Percentiles rank a stretch among this genome's conserved stretches.
Evolutionary conservation across 2,329 filamentous ascomycete genomes (phyloP).

Genomic region (Tolypocladium pustulatum): DNA sequence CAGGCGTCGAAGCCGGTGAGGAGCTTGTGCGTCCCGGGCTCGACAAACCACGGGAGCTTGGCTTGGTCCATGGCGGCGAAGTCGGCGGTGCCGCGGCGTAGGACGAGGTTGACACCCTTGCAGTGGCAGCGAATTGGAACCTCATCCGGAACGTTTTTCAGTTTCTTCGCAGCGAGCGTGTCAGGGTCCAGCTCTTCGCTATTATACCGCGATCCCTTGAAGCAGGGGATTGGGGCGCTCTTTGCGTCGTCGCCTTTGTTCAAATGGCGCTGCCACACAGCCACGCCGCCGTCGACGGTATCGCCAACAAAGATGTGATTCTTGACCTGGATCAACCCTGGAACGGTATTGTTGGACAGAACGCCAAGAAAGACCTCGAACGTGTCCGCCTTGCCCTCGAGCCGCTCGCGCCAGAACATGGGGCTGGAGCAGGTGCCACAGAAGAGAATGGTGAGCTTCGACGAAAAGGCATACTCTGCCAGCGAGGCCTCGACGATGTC

Average conservation of each 20-base stretch:
- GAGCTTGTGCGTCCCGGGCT: conserved; percentile 29
- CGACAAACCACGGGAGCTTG: conserved; percentile 30
- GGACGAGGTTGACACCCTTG: conserved; percentile 30
- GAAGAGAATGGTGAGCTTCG: conserved; percentile 22
- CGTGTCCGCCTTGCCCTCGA: not conserved
- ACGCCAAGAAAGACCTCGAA: not conserved
- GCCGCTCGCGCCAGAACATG: conserved; percentile 25
- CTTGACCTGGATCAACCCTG: not conserved
- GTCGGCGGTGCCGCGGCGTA: conserved; percentile 20
- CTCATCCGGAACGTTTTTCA: conserved; percentile 2
- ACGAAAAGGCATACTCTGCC: conserved; percentile 22
- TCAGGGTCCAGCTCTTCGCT: not conserved
- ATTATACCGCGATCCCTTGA: not conserved
- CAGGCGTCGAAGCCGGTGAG: conserved; percentile 31
- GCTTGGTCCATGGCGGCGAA: conserved; percentile 15
- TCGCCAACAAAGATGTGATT: not conserved
- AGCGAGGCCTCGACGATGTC: conserved; percentile 6
- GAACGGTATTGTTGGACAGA: not conserved
- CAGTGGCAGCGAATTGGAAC: conserved; percentile 34
- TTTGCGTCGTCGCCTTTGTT: not conserved
- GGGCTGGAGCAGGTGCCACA: conserved; percentile 30
- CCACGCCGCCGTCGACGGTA: not conserved
- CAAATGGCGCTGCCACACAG: not conserved
- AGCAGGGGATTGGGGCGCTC: not conserved
- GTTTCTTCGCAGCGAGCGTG: not conserved